Percentiles rank a stretch among this genome's conserved stretches.
Conservation (phyloP, 768 basidiomycete species). For the Termitomyces sp. region DNA sequence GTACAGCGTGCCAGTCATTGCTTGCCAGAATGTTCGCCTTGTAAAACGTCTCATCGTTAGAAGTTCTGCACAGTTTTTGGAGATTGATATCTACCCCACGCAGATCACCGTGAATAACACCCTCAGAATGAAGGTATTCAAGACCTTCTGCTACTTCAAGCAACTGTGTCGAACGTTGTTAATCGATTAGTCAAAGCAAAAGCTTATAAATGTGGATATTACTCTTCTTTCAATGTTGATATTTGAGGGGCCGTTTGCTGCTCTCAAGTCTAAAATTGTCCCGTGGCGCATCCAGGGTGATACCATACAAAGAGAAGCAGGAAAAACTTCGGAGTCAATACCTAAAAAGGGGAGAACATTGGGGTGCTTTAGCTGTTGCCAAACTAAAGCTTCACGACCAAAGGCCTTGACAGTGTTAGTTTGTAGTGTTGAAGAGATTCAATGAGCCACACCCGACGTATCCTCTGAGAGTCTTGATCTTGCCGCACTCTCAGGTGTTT, state of each 20-base stretch:
- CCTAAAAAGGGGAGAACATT: slow-evolving; percentile 25
- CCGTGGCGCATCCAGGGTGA: slow-evolving; percentile 27
- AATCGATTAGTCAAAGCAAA: neutral
- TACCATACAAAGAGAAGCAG: slow-evolving; percentile 20
- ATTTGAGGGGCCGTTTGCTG: slow-evolving; percentile 13
- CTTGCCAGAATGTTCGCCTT: slow-evolving; percentile 31
- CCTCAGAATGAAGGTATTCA: slow-evolving; percentile 18
- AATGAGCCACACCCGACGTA: slow-evolving; percentile 7
- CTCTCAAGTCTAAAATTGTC: slow-evolving; percentile 18
- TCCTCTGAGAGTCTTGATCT: slow-evolving; percentile 15
- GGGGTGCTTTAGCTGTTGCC: slow-evolving; percentile 23
- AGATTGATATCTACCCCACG: slow-evolving; percentile 12
- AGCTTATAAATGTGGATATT: neutral
- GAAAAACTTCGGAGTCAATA: slow-evolving; percentile 20
- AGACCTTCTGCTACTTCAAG: slow-evolving; percentile 19
- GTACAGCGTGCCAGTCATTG: slow-evolving; percentile 25
- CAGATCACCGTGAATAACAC: slow-evolving; percentile 21
- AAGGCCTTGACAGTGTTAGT: slow-evolving; percentile 20
- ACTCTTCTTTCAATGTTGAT: slow-evolving; percentile 17
- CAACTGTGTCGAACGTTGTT: slow-evolving; percentile 5
- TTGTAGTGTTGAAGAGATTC: neutral
- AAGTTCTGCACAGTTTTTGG: no score
- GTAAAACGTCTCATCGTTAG: no score
- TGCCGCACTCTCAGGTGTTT: slow-evolving; percentile 14
- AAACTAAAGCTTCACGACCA: slow-evolving; percentile 23